A percentile compares a stretch with the other conserved stretches of the same genome.
These are phyloP conservation scores for Xylariaceae sp. DNA, from an alignment of 2,329 filamentous ascomycete species.

Conservation along the genomic window DNA sequence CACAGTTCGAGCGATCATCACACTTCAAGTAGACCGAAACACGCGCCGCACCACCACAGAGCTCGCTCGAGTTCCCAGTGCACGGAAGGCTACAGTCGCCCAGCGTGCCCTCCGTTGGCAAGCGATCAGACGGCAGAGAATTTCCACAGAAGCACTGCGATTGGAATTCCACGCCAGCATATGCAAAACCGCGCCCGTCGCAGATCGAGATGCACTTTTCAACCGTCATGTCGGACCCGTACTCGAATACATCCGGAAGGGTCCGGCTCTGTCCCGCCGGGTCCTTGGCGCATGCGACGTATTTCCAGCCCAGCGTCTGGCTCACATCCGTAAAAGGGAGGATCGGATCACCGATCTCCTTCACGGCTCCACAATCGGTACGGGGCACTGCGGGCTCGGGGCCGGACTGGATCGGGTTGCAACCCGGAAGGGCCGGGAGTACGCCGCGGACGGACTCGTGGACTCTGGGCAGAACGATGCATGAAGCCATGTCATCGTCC, in stretches of 20 bases:
- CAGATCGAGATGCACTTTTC: slow-evolving; percentile 25
- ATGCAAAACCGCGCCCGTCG: slow-evolving; percentile 15
- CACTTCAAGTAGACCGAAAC: slow-evolving; percentile 36
- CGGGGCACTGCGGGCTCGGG: slow-evolving; percentile 22
- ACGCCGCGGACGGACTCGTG: slow-evolving; percentile 41
- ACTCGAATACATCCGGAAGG: slow-evolving; percentile 19
- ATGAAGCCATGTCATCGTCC: slow-evolving; percentile 38
- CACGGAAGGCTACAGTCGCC: slow-evolving; percentile 40
- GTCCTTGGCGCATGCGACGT: slow-evolving; percentile 46
- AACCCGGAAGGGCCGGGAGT: slow-evolving; percentile 47
- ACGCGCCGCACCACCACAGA: slow-evolving; percentile 35
- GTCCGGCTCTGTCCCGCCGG: slow-evolving; percentile 27
- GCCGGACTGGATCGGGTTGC: slow-evolving; percentile 42
- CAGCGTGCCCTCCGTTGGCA: slow-evolving; percentile 37
- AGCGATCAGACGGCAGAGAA: slow-evolving; percentile 26
- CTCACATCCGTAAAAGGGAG: slow-evolving; percentile 43
- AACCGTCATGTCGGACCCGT: slow-evolving; percentile 26
- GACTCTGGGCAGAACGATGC: slow-evolving; percentile 40
- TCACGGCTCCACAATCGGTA: slow-evolving; percentile 33
- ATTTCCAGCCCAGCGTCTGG: slow-evolving; percentile 41
- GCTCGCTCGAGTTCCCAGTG: slow-evolving; percentile 33
- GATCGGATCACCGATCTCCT: slow-evolving; percentile 35
- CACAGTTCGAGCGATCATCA: slow-evolving; percentile 22
- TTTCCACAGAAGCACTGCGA: slow-evolving; percentile 31
- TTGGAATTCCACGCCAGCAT: slow-evolving; percentile 26